phyloP scores from a whole-genome alignment of 2,329 filamentous ascomycete species.

The Colletotrichum brevisporum region DNA sequence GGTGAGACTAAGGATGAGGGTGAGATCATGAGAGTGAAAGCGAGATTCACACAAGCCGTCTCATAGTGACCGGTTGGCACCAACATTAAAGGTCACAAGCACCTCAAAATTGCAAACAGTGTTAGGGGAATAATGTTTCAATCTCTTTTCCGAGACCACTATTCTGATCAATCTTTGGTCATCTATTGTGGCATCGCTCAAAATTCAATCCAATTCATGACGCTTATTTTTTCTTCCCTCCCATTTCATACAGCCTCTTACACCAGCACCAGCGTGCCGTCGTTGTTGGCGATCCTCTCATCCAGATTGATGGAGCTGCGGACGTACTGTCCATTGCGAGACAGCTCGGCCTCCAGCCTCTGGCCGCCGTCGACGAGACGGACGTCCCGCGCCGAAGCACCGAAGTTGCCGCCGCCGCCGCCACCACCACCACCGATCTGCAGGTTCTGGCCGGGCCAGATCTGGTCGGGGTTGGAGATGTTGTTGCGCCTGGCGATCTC shows the following conservation, averaged over 20 bases:
- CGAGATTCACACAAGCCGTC: too few relatives aligned
- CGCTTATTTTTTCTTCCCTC: conserved; percentile 5
- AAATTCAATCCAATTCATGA: conserved; percentile 10
- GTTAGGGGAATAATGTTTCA: background rate
- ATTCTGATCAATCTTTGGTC: conserved; percentile 1
- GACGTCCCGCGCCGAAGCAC: conserved; percentile 51
- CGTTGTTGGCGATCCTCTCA: conserved; percentile 52
- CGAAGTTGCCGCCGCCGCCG: conserved; percentile 49
- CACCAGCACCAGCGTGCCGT: conserved; percentile 44
- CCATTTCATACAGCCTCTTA: background rate
- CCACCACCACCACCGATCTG: conserved; percentile 47
- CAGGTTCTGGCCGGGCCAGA: conserved; percentile 58
- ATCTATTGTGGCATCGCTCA: background rate
- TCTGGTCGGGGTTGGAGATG: conserved; percentile 58
- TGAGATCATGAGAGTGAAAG: too few relatives aligned
- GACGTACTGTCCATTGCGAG: conserved; percentile 49
- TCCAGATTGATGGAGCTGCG: conserved; percentile 50
- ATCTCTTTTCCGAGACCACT: background rate
- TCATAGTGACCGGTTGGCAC: too few relatives aligned
- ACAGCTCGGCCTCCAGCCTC: conserved; percentile 51
- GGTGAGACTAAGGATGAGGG: too few relatives aligned
- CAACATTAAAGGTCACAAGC: too few relatives aligned
- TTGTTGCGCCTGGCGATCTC: conserved; percentile 56
- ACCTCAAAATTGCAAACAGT: conserved; percentile 1
- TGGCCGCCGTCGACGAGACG: conserved; percentile 54